These are phyloP conservation scores for Gaultheria prostrata DNA, from an alignment of 148 eudicot species.

Conservation along the genomic window DNA sequence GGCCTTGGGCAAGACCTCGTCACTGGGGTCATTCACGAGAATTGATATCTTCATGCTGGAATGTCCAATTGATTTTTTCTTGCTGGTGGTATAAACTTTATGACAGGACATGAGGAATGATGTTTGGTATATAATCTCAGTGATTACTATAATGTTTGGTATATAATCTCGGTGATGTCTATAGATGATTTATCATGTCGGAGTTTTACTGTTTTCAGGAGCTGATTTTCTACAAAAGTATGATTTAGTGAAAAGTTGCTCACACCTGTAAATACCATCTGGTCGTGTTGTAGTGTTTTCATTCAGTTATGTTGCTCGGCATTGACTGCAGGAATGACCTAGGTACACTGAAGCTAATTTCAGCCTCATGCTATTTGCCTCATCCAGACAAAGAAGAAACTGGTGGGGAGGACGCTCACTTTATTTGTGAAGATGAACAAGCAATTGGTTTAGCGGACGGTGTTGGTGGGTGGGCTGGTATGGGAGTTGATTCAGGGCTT, in stretches of 20 bases:
- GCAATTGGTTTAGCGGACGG: slow-evolving; percentile 78
- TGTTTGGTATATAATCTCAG: not conserved
- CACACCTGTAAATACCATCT: not conserved
- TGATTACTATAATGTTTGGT: not conserved
- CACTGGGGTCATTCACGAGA: not conserved
- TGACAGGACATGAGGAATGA: not conserved
- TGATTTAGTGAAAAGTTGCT: not conserved
- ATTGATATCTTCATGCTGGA: not conserved
- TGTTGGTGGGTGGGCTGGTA: slow-evolving; percentile 77
- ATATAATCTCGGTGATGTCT: not conserved
- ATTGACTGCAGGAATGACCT: slow-evolving; percentile 36
- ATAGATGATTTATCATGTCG: not conserved
- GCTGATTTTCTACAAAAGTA: not conserved
- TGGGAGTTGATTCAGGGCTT: slow-evolving; percentile 60
- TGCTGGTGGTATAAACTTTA: not conserved
- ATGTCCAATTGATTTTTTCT: not conserved
- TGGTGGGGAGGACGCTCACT: slow-evolving; percentile 83
- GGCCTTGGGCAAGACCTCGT: not conserved
- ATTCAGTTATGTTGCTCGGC: not conserved
- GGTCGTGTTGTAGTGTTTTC: not conserved
- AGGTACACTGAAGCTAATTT: slow-evolving; percentile 47
- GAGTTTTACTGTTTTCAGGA: not conserved
- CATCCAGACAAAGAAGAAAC: slow-evolving; percentile 80
- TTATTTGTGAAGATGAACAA: slow-evolving; percentile 55
- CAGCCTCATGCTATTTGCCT: slow-evolving; percentile 69